Conservation (phyloP, 352 stramenopile species). For the Phytophthora niederhauseri region DNA sequence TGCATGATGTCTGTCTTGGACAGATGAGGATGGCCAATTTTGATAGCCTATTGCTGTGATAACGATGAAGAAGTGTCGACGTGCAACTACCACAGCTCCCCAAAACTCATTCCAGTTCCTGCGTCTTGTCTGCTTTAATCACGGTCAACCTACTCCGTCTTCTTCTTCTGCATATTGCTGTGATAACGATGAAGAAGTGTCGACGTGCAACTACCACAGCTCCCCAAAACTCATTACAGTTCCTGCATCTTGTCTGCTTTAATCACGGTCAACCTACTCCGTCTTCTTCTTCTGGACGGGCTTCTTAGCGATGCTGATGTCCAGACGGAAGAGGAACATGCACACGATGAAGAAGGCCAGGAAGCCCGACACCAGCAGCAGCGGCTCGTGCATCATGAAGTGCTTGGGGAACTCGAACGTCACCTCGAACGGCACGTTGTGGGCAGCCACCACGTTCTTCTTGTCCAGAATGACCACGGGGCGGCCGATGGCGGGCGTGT, state of each 20-base stretch:
- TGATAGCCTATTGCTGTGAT: too few species aligned
- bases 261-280: slow-evolving; percentile 50
- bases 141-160: slow-evolving; percentile 61
- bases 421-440: slow-evolving; percentile 88
- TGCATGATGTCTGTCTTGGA: too few species aligned
- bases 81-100: slow-evolving; percentile 9
- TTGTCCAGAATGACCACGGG: slow-evolving; percentile 85
- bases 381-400: slow-evolving; percentile 89
- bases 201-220: slow-evolving; percentile 2
- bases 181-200: too few species aligned
- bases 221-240: slow-evolving; percentile 20
- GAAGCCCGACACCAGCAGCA: slow-evolving; percentile 87
- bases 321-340: slow-evolving; percentile 86
- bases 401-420: slow-evolving; percentile 83
- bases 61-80: too few species aligned
- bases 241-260: slow-evolving; percentile 16
- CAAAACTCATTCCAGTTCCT: slow-evolving; percentile 22
- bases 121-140: slow-evolving; percentile 17
- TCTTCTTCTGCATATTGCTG: slow-evolving; percentile 56
- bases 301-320: slow-evolving; percentile 74
- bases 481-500: slow-evolving; percentile 79
- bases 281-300: slow-evolving; percentile 64
- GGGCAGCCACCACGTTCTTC: slow-evolving; percentile 82
- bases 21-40: too few species aligned
- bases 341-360: slow-evolving; percentile 85